Evolutionary conservation across 106 monocot species (phyloP), one percentile per base, ranked within the genome.

Genomic region (Acorus gramineus): DNA sequence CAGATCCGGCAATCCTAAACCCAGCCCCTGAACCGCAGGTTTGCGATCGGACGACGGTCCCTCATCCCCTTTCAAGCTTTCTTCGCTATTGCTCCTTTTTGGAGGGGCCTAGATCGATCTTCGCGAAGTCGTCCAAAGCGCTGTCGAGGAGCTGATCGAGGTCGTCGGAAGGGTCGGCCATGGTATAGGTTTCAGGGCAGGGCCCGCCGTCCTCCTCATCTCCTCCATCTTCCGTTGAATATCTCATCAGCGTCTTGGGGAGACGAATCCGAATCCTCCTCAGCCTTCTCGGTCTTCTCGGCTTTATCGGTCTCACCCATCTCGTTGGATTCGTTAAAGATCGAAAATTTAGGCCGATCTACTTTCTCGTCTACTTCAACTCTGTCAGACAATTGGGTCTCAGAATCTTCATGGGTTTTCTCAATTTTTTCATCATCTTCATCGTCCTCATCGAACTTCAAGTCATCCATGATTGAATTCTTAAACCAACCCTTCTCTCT

Each of bases 181-280:
- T 67, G 72, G 69, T 46, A 28, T 28, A 28, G 28, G 28, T 28
- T 28, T 28, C 28, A 28, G 28, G 1, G 28, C 0, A 28, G 28
- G 28, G 28, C 28, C 28, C 28, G 28, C 28, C 28, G 28, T 28
- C 28, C n/a, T n/a, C n/a, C n/a, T n/a, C n/a, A n/a, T 91, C 74
- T 98, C 79, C 73, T 91, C 91, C 91, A 98, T 91, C 71, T 98
- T 87, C 77, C n/a, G n/a, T 72, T 80, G 53, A 98, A 91, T 2
- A 98, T 91, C 59, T 69, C 82, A 62, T 98, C 91, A 1, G 91
- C 83, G 9, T 88, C 96, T 57, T 83, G 63, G 0, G 76, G 60
- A 3, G 77, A 77, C 2, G 76, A 56, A 45, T 80, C 77, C 0
- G 63, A 11, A 3, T 52, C 69, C 11, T 44, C 53, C 4, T 14